Percentiles rank a stretch among this genome's conserved stretches.
Evolutionary conservation across 176 grass and related monocot genomes (phyloP).

Genomic region (Microstegium vimineum): DNA sequence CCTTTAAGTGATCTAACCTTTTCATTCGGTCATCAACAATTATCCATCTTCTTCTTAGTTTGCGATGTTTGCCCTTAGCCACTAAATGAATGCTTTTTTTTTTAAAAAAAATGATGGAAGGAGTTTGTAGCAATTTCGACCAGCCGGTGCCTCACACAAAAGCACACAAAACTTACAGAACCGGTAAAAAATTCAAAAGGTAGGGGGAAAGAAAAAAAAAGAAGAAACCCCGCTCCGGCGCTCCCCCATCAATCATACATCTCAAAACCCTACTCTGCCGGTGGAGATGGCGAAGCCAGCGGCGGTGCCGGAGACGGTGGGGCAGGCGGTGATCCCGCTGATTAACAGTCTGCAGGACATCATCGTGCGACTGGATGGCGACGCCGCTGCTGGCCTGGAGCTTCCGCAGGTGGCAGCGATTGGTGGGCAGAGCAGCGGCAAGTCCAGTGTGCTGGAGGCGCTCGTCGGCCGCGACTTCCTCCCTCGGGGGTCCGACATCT

Average conservation of each 20-base stretch:
- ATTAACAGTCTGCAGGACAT: constrained; percentile 75
- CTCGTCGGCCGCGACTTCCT: constrained; percentile 91
- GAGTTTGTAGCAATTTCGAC: neutral
- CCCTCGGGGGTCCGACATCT: constrained; percentile 72
- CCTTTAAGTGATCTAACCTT: no score
- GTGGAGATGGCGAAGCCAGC: constrained; percentile 29
- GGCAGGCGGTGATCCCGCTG: constrained; percentile 55
- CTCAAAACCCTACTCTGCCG: constrained; percentile 36
- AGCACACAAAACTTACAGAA: neutral
- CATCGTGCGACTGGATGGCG: constrained; percentile 58
- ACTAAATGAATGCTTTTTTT: no score
- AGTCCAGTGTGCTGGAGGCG: constrained; percentile 90
- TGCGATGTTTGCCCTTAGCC: no score
- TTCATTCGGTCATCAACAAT: no score
- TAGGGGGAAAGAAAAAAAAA: neutral
- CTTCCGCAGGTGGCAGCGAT: constrained; percentile 82
- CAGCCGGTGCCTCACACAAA: constrained; percentile 5
- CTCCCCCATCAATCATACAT: neutral
- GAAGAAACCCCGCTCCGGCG: neutral
- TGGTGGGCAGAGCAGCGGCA: constrained; percentile 92
- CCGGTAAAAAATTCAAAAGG: neutral
- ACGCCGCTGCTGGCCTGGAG: constrained; percentile 46
- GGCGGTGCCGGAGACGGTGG: constrained; percentile 39
- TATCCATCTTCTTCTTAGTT: no score
- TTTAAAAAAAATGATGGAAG: no score